Evolutionary conservation across 2,329 filamentous ascomycete species (phyloP).

Genomic region (Penicillium brasilianum): DNA sequence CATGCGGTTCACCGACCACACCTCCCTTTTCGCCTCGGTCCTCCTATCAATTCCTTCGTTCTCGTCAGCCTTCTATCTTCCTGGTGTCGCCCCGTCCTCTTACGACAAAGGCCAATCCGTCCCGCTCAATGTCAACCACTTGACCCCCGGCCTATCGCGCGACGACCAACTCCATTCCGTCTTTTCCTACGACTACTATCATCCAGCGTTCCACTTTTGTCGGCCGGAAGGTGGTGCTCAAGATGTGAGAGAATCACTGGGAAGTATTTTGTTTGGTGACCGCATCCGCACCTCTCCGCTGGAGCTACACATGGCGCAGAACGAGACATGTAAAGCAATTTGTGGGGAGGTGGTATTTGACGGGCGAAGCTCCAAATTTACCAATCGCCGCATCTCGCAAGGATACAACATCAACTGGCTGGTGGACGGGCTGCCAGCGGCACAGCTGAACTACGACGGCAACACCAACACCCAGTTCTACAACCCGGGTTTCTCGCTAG

Average conservation of each 20-base stretch:
- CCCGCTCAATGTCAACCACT: constrained; percentile 87
- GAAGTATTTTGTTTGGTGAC: constrained; percentile 96
- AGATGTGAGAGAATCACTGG: constrained; percentile 84
- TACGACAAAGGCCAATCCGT: constrained; percentile 82
- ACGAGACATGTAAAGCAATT: constrained; percentile 84
- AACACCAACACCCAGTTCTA: constrained; percentile 81
- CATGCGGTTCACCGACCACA: constrained; percentile 44
- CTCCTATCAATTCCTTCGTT: constrained; percentile 40
- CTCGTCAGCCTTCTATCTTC: constrained; percentile 85
- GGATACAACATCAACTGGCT: constrained; percentile 96
- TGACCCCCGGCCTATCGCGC: constrained; percentile 80
- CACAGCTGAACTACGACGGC: constrained; percentile 78
- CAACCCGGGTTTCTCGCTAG: constrained; percentile 87
- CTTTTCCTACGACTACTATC: constrained; percentile 95
- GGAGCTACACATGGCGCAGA: constrained; percentile 80
- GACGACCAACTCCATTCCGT: constrained; percentile 89
- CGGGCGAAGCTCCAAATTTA: constrained; percentile 71
- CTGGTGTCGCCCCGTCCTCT: constrained; percentile 90
- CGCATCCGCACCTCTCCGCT: constrained; percentile 97
- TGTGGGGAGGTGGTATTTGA: constrained; percentile 73
- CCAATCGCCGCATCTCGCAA: constrained; percentile 80
- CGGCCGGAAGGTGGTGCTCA: constrained; percentile 75
- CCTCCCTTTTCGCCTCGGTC: constrained; percentile 36
- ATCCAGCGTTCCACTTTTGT: constrained; percentile 86
- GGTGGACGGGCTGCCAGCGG: constrained; percentile 90